phyloP scores from a whole-genome alignment of 345 rosid genomes.

The Syzygium oleosum region DNA sequence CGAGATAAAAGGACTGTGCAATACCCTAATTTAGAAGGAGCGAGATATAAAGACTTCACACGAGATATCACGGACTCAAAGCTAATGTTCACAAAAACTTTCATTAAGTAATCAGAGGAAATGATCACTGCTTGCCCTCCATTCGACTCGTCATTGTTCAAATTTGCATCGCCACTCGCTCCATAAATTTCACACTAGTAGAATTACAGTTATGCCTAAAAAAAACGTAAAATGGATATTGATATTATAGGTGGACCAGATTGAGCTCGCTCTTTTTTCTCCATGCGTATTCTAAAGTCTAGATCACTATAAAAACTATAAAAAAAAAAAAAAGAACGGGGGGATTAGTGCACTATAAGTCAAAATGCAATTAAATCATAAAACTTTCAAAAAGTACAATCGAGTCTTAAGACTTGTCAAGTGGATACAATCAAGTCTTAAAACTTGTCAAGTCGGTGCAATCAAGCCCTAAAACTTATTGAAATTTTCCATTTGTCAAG shows the following conservation, averaged over 20 bases:
- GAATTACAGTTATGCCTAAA: background rate
- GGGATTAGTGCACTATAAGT: too few relatives aligned
- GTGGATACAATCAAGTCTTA: too few relatives aligned
- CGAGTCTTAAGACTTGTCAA: too few relatives aligned
- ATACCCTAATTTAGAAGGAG: background rate
- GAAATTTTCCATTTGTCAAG: too few relatives aligned
- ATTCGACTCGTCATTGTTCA: background rate
- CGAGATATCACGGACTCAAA: background rate
- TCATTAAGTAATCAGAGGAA: background rate
- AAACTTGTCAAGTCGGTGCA: too few relatives aligned
- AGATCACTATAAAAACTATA: too few relatives aligned
- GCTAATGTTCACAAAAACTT: background rate
- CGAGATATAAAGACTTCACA: background rate
- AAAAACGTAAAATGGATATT: background rate
- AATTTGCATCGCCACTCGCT: background rate
- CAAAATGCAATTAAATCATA: too few relatives aligned
- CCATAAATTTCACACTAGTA: background rate
- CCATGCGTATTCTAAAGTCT: too few relatives aligned
- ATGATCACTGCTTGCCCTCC: background rate
- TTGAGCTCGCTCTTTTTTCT: background rate
- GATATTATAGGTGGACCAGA: background rate
- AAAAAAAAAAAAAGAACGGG: too few relatives aligned
- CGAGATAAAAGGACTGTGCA: background rate
- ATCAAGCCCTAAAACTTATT: too few relatives aligned
- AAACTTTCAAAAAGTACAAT: too few relatives aligned